Evolutionary conservation across 73 alveolate species (phyloP).

Genomic region (Paramecium biaurelia): DNA sequence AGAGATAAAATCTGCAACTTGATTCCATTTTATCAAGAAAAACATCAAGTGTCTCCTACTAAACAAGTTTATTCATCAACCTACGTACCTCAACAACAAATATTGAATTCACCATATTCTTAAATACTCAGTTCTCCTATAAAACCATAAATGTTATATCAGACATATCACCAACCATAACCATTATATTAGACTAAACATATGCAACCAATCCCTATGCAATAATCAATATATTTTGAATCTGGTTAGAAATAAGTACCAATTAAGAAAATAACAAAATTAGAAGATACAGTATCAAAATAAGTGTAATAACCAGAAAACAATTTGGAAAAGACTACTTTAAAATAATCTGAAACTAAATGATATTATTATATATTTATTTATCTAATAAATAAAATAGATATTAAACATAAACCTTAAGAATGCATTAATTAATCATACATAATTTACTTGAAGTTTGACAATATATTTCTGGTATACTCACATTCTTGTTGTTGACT

Average conservation of each 20-base stretch:
- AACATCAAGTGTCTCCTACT: neutral
- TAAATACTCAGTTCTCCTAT: neutral
- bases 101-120: neutral
- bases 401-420: neutral
- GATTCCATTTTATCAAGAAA: neutral
- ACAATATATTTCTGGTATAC: slow-evolving; percentile 4
- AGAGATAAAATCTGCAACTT: neutral
- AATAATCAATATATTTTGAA: slow-evolving; percentile 4
- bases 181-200: neutral
- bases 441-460: neutral
- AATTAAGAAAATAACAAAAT: neutral
- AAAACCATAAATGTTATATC: neutral
- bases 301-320: neutral
- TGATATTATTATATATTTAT: neutral
- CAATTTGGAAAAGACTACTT: neutral
- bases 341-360: slow-evolving; percentile 4
- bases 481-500: slow-evolving; percentile 58
- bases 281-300: neutral
- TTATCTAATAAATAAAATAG: too few species aligned
- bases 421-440: too few species aligned
- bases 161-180: neutral
- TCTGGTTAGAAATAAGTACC: neutral
- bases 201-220: neutral
- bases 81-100: neutral
- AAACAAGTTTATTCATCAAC: neutral